Evolutionary conservation across 305 asterid species (phyloP).

Genomic region (Fraxinus latifolia): DNA sequence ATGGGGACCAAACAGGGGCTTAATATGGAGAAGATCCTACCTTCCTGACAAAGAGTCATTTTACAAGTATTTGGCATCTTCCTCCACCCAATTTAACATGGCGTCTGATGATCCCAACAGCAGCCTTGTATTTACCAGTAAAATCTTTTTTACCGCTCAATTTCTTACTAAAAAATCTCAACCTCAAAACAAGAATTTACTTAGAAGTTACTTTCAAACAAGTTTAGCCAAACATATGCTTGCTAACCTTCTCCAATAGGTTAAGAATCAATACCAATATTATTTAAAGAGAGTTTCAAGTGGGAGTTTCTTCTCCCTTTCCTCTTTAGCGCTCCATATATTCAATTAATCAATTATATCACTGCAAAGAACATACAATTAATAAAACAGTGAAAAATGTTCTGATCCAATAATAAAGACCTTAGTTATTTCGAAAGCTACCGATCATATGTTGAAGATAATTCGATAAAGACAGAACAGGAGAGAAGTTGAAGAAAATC

Average conservation of each 20-base stretch:
- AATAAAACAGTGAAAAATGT: constrained; percentile 26
- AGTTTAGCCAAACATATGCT: not conserved
- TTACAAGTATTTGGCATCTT: constrained; percentile 57
- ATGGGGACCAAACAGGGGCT: too few species aligned
- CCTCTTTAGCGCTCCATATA: constrained; percentile 29
- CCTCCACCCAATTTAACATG: constrained; percentile 59
- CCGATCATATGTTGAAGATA: constrained; percentile 22
- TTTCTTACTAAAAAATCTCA: not conserved
- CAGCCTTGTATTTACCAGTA: not conserved
- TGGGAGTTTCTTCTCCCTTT: constrained; percentile 42
- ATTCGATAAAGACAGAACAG: not conserved
- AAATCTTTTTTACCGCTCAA: constrained; percentile 9
- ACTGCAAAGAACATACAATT: constrained; percentile 3
- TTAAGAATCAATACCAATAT: constrained; percentile 43
- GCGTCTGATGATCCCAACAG: constrained; percentile 34
- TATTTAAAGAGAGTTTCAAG: constrained; percentile 11
- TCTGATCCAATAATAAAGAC: constrained; percentile 26
- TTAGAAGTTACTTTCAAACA: not conserved
- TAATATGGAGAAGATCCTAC: constrained; percentile 23
- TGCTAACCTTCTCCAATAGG: constrained; percentile 23
- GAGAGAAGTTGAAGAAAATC: constrained; percentile 7
- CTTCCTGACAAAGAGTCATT: constrained; percentile 36
- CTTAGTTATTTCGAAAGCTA: constrained; percentile 36
- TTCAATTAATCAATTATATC: not conserved
- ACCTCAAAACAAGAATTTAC: not conserved